phyloP scores from a whole-genome alignment of 1,139 yeast species.

The Debaryomyces coudertii region DNA sequence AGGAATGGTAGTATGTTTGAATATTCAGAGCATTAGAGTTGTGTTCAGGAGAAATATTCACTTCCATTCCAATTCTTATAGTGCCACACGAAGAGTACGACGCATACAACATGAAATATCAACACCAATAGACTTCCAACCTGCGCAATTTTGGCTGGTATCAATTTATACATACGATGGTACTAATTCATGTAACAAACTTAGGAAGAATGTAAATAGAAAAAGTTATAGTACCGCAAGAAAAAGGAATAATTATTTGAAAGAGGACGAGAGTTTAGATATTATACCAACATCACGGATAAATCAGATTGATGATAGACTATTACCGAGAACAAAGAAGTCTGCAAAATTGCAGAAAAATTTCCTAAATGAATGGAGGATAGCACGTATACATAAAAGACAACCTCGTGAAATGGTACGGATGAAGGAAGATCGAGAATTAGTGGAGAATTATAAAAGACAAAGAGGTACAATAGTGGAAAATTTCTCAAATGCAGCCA shows the following conservation, averaged over 20 bases:
- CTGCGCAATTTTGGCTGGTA: background rate
- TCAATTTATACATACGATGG: too few relatives aligned
- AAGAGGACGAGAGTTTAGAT: background rate
- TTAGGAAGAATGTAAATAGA: background rate
- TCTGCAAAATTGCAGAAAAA: background rate
- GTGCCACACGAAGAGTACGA: background rate
- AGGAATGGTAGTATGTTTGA: slow-evolving; percentile 4
- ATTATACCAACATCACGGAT: background rate
- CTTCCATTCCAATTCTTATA: slow-evolving; percentile 1
- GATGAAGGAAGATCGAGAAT: slow-evolving; percentile 14
- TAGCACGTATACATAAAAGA: slow-evolving; percentile 2
- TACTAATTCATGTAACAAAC: background rate
- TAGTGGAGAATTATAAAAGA: slow-evolving; percentile 20
- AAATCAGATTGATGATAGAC: background rate
- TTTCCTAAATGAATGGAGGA: slow-evolving; percentile 1
- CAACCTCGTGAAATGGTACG: slow-evolving; percentile 8
- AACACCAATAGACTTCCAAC: background rate
- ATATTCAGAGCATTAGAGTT: background rate
- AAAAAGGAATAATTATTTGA: slow-evolving; percentile 4
- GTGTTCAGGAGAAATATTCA: background rate
- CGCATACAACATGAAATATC: background rate
- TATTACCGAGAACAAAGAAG: background rate
- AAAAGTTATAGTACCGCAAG: background rate
- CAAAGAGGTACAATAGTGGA: slow-evolving; percentile 25
- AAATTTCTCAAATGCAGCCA: slow-evolving; percentile 19